Conservation (phyloP, 2,329 filamentous ascomycete genomes). For the Nannizziopsis arthrosporioides region DNA sequence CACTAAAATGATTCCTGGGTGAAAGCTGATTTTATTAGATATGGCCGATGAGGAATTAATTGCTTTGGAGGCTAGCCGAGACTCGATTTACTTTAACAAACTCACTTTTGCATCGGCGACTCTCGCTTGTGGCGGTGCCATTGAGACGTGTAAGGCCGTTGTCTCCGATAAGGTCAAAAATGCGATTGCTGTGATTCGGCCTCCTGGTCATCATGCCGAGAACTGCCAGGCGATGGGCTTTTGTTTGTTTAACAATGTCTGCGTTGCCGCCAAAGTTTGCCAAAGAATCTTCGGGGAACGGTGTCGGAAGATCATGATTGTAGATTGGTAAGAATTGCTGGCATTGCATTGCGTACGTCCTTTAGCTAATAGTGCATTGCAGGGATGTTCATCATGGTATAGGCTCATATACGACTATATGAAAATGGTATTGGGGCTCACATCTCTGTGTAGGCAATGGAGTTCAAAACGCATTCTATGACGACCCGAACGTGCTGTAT, state of each 20-base stretch:
- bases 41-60: constrained; percentile 52
- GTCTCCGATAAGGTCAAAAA: constrained; percentile 77
- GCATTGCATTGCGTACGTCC: not conserved
- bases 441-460: constrained; percentile 57
- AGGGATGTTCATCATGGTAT: constrained; percentile 56
- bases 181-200: constrained; percentile 86
- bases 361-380: constrained; percentile 3
- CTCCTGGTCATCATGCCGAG: constrained; percentile 91
- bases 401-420: too few species aligned
- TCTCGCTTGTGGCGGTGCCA: constrained; percentile 80
- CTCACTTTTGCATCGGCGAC: constrained; percentile 70
- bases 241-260: constrained; percentile 96
- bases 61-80: constrained; percentile 54
- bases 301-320: constrained; percentile 80
- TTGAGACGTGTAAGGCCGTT: constrained; percentile 91
- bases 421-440: too few species aligned
- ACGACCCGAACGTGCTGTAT: constrained; percentile 89
- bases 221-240: constrained; percentile 79
- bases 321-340: constrained; percentile 66
- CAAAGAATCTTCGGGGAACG: constrained; percentile 65
- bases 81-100: constrained; percentile 72
- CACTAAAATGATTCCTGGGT: not conserved
- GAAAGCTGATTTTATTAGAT: constrained; percentile 23
- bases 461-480: constrained; percentile 90
- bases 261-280: constrained; percentile 79